Evolutionary conservation across 495 filamentous ascomycete species (phyloP), one percentile per base, ranked within the genome.

Genomic region (Opeltia flavorubescens): DNA sequence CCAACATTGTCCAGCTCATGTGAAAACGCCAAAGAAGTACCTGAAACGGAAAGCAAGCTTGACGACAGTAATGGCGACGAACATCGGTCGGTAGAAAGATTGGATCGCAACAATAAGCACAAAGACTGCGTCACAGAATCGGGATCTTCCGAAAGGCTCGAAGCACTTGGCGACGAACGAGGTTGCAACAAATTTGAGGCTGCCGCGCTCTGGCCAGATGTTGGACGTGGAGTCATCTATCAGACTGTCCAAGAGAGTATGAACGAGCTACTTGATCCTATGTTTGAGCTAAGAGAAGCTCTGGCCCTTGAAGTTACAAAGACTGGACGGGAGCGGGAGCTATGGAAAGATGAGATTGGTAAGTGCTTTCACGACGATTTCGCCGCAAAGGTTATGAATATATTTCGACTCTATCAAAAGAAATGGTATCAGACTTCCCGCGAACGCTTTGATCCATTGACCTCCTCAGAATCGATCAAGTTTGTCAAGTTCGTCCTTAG

Each of bases 211-310:
- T 89, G 94, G 55, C 71, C 68, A 52, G 87, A 94, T 56, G 76
- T 83, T 6, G 86, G 86, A 26, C 86, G 83, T 51, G 91, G 96
- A 55, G 77, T 94, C 13, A 66, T 96, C 5, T 95, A 91, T 55
- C 85, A 94, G 57, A 78, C 89, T 15, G 84, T 83, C 0, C 86
- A 94, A 55, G 80, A 94, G 56, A 86, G 83, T 1, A 81, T 94
- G 61, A 95, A 95, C 56, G 87, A 96, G 60, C 67, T 96, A 3
- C 74, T 98, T 4, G 85, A 95, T 58, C 68, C 78, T 8, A 66
- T 98, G 0, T 96, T 96, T 67, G 79, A 80, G 52, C 68, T 68
- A 21, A 81, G 83, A 50, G 91, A 98, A 62, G 80, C 86, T 48
- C 59, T 83, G 6, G 77, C 87, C 7, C 66, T 94, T 50, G 72